phyloP scores from a whole-genome alignment of 768 basidiomycete species.

The Boletus rubescentipes region DNA sequence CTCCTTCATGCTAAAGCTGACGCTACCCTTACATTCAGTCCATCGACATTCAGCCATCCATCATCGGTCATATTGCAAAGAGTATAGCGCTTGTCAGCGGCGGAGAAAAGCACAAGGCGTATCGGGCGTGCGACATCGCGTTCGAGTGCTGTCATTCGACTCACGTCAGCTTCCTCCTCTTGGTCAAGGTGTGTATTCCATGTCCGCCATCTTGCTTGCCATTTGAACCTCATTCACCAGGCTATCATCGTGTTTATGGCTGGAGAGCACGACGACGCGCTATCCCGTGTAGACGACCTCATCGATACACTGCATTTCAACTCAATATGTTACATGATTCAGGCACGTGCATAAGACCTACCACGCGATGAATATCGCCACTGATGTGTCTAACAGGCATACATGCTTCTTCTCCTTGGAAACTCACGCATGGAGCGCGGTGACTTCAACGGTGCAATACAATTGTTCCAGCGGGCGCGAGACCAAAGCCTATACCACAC shows the following conservation, averaged over 20 bases:
- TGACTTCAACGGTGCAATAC: background rate
- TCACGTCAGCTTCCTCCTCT: background rate
- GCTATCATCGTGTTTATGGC: background rate
- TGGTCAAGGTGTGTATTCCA: background rate
- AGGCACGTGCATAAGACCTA: background rate
- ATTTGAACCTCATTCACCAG: background rate
- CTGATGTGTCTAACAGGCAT: background rate
- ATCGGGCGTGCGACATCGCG: background rate
- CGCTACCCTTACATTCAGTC: background rate
- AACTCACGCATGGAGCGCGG: background rate
- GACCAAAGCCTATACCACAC: background rate
- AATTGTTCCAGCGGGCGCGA: background rate
- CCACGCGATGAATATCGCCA: background rate
- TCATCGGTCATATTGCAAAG: conserved; percentile 1
- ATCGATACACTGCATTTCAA: background rate
- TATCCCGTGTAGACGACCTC: background rate
- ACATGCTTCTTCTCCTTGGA: background rate
- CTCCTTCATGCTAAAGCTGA: background rate
- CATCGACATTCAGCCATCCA: background rate
- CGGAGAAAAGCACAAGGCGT: background rate
- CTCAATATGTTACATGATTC: background rate
- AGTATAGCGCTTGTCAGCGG: background rate
- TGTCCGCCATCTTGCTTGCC: background rate
- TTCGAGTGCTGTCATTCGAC: background rate
- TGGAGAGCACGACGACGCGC: background rate